These are phyloP conservation scores for Cryptococcus wingfieldii DNA, from an alignment of 1,284 basidiomycete genomes.

Conservation along the genomic window DNA sequence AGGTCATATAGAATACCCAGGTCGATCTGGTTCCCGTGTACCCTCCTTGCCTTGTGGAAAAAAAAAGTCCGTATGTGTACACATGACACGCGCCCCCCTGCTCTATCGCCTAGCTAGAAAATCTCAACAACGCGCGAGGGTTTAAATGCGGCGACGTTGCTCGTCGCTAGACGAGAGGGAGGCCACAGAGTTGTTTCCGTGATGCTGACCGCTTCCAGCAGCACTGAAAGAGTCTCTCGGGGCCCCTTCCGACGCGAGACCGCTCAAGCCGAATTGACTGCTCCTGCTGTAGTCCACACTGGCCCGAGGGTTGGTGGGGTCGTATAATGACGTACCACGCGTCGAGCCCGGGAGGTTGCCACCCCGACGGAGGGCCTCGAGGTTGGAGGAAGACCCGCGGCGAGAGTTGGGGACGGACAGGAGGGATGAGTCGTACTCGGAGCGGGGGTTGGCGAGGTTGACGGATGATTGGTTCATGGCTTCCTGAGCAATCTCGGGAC, in stretches of 20 bases:
- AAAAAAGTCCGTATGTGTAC: too few species aligned
- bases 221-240: not conserved
- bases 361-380: not conserved
- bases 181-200: slow-evolving; percentile 11
- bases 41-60: too few species aligned
- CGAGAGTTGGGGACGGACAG: slow-evolving; percentile 9
- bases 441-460: slow-evolving; percentile 14
- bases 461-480: slow-evolving; percentile 40
- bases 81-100: too few species aligned
- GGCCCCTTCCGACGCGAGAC: not conserved
- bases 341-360: not conserved
- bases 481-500: slow-evolving; percentile 41
- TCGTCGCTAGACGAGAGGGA: slow-evolving; percentile 13
- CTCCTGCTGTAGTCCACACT: slow-evolving; percentile 5
- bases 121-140: too few species aligned
- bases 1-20: too few species aligned
- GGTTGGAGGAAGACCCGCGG: slow-evolving; percentile 12
- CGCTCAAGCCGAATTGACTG: slow-evolving; percentile 1
- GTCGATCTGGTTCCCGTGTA: too few species aligned
- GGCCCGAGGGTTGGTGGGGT: slow-evolving; percentile 12
- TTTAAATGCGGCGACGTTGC: not conserved
- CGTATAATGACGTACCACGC: slow-evolving; percentile 12
- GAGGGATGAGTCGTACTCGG: slow-evolving; percentile 7
- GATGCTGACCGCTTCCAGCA: not conserved
- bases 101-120: too few species aligned